Conservation (phyloP, 2,329 filamentous ascomycete species). For the Fusarium protoensiforme region DNA sequence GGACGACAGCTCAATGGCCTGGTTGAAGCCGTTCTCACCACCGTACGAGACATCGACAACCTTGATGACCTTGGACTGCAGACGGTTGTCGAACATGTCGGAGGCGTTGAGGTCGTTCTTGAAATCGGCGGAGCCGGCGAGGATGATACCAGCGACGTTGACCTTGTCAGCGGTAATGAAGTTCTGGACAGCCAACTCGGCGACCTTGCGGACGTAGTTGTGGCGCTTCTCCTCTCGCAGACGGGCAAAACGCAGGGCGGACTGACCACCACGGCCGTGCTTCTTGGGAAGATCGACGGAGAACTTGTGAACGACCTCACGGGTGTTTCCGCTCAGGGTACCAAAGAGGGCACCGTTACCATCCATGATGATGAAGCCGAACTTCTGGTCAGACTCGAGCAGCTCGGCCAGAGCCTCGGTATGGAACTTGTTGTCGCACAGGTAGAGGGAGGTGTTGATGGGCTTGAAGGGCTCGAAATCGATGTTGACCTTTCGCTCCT, state of each 20-base stretch:
- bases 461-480: conserved; percentile 99
- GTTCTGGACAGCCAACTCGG: conserved; percentile 97
- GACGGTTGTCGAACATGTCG: conserved; percentile 94
- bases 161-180: conserved; percentile 99
- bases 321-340: conserved; percentile 95
- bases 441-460: conserved; percentile 99
- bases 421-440: conserved; percentile 99
- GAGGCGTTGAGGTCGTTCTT: conserved; percentile 99
- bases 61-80: conserved; percentile 97
- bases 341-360: conserved; percentile 98
- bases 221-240: conserved; percentile 99
- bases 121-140: conserved; percentile 98
- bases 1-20: conserved; percentile 93
- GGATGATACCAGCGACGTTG: conserved; percentile 94
- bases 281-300: conserved; percentile 99
- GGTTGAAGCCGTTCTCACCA: conserved; percentile 99
- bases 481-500: conserved; percentile 99
- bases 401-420: conserved; percentile 97
- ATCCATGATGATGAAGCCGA: conserved; percentile 99
- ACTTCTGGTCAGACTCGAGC: conserved; percentile 98
- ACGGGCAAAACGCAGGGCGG: conserved; percentile 98
- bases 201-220: conserved; percentile 99
- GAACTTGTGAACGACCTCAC: conserved; percentile 98
- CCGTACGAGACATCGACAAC: conserved; percentile 99
- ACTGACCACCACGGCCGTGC: conserved; percentile 99